Evolutionary conservation across 192 early-diverging fungal genomes (phyloP).

Genomic region (Phlyctochytrium planicorne): DNA sequence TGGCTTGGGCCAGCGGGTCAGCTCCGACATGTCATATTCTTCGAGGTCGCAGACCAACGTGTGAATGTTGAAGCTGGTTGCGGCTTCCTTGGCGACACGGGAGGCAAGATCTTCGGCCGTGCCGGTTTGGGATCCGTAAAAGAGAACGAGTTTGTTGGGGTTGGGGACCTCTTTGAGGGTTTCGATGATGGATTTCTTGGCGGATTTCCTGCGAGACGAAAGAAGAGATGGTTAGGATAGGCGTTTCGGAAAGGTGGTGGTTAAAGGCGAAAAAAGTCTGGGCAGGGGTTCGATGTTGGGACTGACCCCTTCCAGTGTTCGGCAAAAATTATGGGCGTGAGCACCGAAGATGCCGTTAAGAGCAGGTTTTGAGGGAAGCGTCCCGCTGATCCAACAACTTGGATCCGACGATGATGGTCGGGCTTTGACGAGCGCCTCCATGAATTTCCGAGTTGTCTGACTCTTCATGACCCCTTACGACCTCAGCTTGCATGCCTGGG

Average conservation of each 20-base stretch:
- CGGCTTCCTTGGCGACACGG: slow-evolving; percentile 83
- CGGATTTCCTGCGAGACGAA: slow-evolving; percentile 6
- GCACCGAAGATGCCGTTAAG: no score
- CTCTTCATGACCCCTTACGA: no score
- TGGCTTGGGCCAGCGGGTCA: slow-evolving; percentile 60
- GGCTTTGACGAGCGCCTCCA: no score
- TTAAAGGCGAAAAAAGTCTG: no score
- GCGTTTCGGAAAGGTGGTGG: slow-evolving; percentile 4
- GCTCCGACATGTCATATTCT: slow-evolving; percentile 85
- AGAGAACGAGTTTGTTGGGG: slow-evolving; percentile 68
- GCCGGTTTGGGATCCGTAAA: slow-evolving; percentile 98
- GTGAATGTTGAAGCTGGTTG: slow-evolving; percentile 67
- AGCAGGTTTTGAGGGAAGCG: no score
- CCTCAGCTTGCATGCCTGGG: no score
- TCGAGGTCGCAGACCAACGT: slow-evolving; percentile 85
- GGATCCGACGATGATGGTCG: no score
- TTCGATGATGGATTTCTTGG: slow-evolving; percentile 44
- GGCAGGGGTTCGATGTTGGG: slow-evolving; percentile 4
- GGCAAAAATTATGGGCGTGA: neutral
- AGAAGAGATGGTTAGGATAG: neutral
- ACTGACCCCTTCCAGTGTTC: neutral
- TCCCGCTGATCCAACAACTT: no score
- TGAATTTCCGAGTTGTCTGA: no score
- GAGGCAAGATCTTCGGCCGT: slow-evolving; percentile 98
- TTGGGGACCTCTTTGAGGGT: slow-evolving; percentile 28